A percentile compares a stretch with the other conserved stretches of the same genome.
These are phyloP conservation scores for Ceratobasidium theobromae DNA, from an alignment of 1,284 basidiomycete species.

Conservation along the genomic window DNA sequence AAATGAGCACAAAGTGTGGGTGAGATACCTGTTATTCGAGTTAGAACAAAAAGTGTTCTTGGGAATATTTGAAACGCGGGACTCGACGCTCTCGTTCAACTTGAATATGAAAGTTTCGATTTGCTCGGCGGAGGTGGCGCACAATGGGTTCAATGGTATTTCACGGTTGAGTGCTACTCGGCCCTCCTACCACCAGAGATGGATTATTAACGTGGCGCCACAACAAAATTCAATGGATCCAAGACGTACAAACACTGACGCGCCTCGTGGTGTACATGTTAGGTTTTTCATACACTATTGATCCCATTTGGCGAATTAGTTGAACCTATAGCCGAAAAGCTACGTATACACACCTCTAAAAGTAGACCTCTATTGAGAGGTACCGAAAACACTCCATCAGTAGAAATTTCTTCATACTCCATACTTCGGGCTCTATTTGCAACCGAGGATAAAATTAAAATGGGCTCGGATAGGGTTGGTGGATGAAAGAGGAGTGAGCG, in stretches of 20 bases:
- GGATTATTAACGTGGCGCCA: constrained; percentile 58
- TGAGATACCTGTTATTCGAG: background rate
- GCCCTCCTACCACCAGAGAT: constrained; percentile 29
- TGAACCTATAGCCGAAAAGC: no score
- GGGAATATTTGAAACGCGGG: constrained; percentile 50
- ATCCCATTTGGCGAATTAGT: no score
- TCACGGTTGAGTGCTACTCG: constrained; percentile 26
- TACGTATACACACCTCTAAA: background rate
- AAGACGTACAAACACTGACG: background rate
- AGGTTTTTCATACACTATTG: constrained; percentile 8
- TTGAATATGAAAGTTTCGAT: constrained; percentile 42
- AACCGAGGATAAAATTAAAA: constrained; percentile 65
- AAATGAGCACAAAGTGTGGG: background rate
- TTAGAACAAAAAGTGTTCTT: constrained; percentile 16
- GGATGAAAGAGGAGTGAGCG: constrained; percentile 79
- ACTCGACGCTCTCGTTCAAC: constrained; percentile 45
- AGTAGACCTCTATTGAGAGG: constrained; percentile 44
- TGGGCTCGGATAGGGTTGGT: constrained; percentile 52
- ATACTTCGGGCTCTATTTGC: constrained; percentile 53
- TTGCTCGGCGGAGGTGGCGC: background rate
- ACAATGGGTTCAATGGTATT: constrained; percentile 6
- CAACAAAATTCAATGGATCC: background rate
- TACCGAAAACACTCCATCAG: constrained; percentile 58
- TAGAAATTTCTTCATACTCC: constrained; percentile 63
- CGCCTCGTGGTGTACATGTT: constrained; percentile 9